Evolutionary conservation across 2,329 filamentous ascomycete genomes (phyloP).

Genomic region (Sphaerulina populicola): DNA sequence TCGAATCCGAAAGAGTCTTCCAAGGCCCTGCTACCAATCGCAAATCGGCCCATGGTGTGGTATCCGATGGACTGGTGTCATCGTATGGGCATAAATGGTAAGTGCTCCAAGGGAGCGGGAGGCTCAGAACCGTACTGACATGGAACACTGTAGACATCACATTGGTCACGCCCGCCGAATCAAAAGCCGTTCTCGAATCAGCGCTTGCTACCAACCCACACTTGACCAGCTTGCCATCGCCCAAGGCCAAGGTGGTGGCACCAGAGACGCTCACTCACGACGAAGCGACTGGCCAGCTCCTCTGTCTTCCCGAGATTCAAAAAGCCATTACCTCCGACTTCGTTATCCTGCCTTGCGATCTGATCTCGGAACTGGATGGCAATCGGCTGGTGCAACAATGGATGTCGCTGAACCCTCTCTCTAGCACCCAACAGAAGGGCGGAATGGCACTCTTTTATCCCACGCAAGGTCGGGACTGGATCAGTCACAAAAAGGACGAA

Average conservation of each 20-base stretch:
- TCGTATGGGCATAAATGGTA: constrained; percentile 67
- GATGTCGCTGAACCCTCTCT: constrained; percentile 60
- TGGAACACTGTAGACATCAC: constrained; percentile 39
- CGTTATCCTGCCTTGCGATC: constrained; percentile 81
- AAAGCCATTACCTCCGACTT: constrained; percentile 77
- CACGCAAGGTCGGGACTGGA: constrained; percentile 60
- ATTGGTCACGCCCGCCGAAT: constrained; percentile 50
- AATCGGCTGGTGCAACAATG: constrained; percentile 79
- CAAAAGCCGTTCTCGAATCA: constrained; percentile 57
- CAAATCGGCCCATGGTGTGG: constrained; percentile 83
- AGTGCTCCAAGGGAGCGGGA: background rate
- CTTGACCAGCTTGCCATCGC: constrained; percentile 63
- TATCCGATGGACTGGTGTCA: constrained; percentile 82
- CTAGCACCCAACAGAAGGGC: constrained; percentile 56
- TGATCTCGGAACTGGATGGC: constrained; percentile 82
- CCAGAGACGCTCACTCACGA: constrained; percentile 69
- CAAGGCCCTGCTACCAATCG: constrained; percentile 73
- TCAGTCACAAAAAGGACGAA: constrained; percentile 75
- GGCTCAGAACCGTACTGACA: background rate
- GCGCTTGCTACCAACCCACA: constrained; percentile 71
- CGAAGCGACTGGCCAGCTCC: constrained; percentile 80
- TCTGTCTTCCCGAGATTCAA: constrained; percentile 75
- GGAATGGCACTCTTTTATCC: constrained; percentile 88
- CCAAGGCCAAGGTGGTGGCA: constrained; percentile 66
- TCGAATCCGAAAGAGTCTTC: constrained; percentile 71